These are phyloP conservation scores for Arabis alpina DNA, from an alignment of 345 rosid species.

Conservation along the genomic window DNA sequence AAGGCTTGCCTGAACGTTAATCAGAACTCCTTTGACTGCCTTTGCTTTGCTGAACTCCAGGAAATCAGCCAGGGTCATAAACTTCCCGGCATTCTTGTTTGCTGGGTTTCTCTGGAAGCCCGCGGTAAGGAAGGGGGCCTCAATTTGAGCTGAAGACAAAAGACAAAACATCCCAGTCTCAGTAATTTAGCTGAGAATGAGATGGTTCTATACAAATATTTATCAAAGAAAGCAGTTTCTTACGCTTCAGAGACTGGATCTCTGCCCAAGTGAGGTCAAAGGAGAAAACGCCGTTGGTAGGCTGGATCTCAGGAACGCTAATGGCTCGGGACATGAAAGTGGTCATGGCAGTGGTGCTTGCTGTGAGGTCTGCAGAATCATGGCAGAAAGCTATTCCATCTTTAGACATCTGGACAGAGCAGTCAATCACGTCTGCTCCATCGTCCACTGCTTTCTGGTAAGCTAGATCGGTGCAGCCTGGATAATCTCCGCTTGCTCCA, in stretches of 20 bases:
- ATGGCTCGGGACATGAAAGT: slow-evolving; percentile 57
- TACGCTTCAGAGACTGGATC: slow-evolving; percentile 81
- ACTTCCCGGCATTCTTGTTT: slow-evolving; percentile 67
- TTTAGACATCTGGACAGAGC: slow-evolving; percentile 82
- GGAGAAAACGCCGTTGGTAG: slow-evolving; percentile 67
- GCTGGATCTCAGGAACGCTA: slow-evolving; percentile 70
- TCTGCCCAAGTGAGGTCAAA: slow-evolving; percentile 91
- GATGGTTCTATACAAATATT: neutral
- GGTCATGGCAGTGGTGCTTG: slow-evolving; percentile 61
- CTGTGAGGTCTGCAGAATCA: slow-evolving; percentile 62
- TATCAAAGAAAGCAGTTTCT: neutral
- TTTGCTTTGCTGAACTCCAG: slow-evolving; percentile 74
- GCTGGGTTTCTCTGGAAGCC: slow-evolving; percentile 63
- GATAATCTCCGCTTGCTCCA: slow-evolving; percentile 85
- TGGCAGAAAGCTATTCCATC: slow-evolving; percentile 85
- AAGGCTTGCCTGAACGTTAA: slow-evolving; percentile 65
- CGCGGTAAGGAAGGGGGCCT: slow-evolving; percentile 52
- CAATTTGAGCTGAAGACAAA: slow-evolving; percentile 69
- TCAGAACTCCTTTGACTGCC: slow-evolving; percentile 71
- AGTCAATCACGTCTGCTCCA: slow-evolving; percentile 82
- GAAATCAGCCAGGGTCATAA: slow-evolving; percentile 63
- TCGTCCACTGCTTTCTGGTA: slow-evolving; percentile 77
- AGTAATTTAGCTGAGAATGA: slow-evolving; percentile 1
- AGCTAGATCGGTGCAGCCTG: slow-evolving; percentile 85
- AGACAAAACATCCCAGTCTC: neutral